Evolutionary conservation across 176 grass and related monocot species (phyloP).

Genomic region (Oryza glaberrima): DNA sequence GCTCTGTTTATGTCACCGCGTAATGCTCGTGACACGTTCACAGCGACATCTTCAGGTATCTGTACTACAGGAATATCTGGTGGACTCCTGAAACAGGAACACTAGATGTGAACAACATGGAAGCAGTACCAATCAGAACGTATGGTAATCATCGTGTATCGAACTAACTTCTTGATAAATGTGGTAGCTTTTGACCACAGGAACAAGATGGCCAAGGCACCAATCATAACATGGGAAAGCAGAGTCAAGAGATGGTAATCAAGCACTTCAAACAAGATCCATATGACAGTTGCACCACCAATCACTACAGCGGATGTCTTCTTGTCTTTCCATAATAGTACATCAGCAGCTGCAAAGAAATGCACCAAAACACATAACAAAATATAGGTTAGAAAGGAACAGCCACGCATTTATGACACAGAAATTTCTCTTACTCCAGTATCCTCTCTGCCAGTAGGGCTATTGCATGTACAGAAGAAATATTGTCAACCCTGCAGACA

Average conservation of each 20-base stretch:
- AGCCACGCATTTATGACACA: not conserved
- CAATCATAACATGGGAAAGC: constrained; percentile 69
- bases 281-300: constrained; percentile 64
- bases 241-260: constrained; percentile 83
- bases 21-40: constrained; percentile 55
- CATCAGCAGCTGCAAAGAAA: constrained; percentile 74
- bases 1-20: constrained; percentile 63
- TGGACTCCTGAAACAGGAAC: constrained; percentile 54
- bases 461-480: not conserved
- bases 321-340: constrained; percentile 95
- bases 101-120: constrained; percentile 11
- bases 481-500: not conserved
- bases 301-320: constrained; percentile 74
- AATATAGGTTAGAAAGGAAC: not conserved
- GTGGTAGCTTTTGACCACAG: constrained; percentile 76
- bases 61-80: constrained; percentile 62
- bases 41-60: constrained; percentile 67
- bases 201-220: constrained; percentile 67
- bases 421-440: not conserved
- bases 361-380: not conserved
- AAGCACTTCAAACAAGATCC: constrained; percentile 81
- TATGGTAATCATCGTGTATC: not conserved
- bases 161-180: constrained; percentile 70
- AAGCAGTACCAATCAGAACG: not conserved
- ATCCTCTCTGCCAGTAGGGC: not conserved